These are phyloP conservation scores for Botrytis porri DNA, from an alignment of 2,329 filamentous ascomycete species.

Conservation along the genomic window DNA sequence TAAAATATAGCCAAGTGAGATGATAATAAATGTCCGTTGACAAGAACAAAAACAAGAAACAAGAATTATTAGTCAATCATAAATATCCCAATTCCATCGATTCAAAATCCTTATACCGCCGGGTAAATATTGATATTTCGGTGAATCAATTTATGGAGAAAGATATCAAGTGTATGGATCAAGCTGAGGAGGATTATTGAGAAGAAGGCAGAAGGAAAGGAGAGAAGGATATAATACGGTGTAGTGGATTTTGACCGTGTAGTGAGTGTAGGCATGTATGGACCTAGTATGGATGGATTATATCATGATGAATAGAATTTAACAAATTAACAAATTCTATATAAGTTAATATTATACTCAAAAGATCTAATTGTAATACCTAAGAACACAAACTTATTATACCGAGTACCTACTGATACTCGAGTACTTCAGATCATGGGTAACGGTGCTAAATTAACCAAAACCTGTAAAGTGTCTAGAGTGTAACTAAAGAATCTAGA, in stretches of 20 bases:
- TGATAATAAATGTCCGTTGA: too few relatives aligned
- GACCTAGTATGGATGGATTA: too few relatives aligned
- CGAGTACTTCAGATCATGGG: not conserved
- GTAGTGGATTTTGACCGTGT: not conserved
- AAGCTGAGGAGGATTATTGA: not conserved
- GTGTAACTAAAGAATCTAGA: not conserved
- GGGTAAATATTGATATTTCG: not conserved
- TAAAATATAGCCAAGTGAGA: not conserved
- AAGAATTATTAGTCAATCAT: not conserved
- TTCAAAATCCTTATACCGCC: not conserved
- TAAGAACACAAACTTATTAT: too few relatives aligned
- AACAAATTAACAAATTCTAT: too few relatives aligned
- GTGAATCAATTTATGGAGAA: not conserved
- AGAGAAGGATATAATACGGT: not conserved
- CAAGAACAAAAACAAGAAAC: too few relatives aligned
- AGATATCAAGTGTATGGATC: not conserved
- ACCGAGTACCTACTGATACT: too few relatives aligned
- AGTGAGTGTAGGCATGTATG: too few relatives aligned
- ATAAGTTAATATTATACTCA: too few relatives aligned
- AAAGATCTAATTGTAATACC: not conserved
- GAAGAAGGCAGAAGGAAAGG: not conserved
- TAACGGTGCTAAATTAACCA: not conserved
- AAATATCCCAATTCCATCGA: not conserved
- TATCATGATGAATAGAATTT: too few relatives aligned
- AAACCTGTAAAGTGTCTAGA: not conserved